A percentile compares a stretch with the other conserved stretches of the same genome.
These are phyloP conservation scores for Blepharisma stoltei DNA, from an alignment of 73 alveolate species.

Conservation along the genomic window DNA sequence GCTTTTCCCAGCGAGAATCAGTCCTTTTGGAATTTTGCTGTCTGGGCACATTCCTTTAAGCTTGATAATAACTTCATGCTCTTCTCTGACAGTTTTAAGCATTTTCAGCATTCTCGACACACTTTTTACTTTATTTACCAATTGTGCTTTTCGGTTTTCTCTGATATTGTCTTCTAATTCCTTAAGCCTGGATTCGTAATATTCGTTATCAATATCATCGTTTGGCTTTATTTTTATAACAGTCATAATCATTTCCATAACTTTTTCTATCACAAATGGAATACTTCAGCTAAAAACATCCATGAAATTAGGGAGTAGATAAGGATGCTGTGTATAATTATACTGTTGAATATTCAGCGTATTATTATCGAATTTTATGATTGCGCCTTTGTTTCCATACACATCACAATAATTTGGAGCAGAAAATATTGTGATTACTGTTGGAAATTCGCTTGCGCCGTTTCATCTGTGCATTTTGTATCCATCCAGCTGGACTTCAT, in stretches of 20 bases:
- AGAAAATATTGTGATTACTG: constrained; percentile 81
- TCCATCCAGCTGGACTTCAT: constrained; percentile 95
- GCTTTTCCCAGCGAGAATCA: constrained; percentile 68
- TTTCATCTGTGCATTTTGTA: constrained; percentile 90
- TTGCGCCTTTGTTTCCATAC: constrained; percentile 89
- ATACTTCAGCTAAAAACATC: constrained; percentile 85
- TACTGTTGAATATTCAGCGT: constrained; percentile 83
- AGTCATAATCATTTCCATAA: constrained; percentile 68
- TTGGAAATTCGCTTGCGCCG: constrained; percentile 82
- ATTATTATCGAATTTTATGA: constrained; percentile 73
- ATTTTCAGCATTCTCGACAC: constrained; percentile 56
- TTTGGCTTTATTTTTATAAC: constrained; percentile 50
- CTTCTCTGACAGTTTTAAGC: constrained; percentile 78
- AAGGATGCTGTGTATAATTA: constrained; percentile 87
- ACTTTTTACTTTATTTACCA: constrained; percentile 37
- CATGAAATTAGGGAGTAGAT: constrained; percentile 81
- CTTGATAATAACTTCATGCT: constrained; percentile 73
- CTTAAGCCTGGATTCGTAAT: constrained; percentile 17
- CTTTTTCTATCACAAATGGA: constrained; percentile 88
- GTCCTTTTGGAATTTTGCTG: constrained; percentile 78
- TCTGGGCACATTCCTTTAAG: constrained; percentile 86
- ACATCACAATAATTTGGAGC: constrained; percentile 97
- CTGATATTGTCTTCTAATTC: constrained; percentile 13
- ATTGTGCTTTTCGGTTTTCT: background rate
- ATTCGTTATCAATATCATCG: constrained; percentile 37